Percentiles rank a stretch among this genome's conserved stretches.
phyloP scores from a whole-genome alignment of 2,329 filamentous ascomycete genomes.

The Hypoxylon sp. region DNA sequence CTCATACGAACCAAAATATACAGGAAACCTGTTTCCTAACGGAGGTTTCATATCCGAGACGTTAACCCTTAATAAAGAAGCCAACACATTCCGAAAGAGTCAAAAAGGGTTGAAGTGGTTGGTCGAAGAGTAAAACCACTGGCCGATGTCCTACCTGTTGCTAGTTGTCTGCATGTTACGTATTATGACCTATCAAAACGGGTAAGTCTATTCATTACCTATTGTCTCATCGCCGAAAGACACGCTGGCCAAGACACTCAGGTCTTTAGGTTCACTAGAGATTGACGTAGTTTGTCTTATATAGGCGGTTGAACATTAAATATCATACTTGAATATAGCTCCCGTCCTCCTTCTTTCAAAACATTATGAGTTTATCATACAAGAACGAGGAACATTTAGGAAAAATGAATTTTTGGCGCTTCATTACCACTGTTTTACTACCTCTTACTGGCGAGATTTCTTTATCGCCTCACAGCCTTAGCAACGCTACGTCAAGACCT shows the following conservation, averaged over 20 bases:
- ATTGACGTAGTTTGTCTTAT: not conserved
- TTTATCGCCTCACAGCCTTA: not conserved
- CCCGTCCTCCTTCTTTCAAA: not conserved
- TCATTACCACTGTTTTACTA: not conserved
- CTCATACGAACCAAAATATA: no score
- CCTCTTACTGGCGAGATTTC: not conserved
- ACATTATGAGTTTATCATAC: not conserved
- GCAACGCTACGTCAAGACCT: not conserved
- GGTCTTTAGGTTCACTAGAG: not conserved
- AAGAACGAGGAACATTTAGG: not conserved
- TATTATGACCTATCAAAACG: not conserved
- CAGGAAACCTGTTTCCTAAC: no score
- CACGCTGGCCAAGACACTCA: not conserved
- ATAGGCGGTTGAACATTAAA: not conserved
- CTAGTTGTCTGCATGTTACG: not conserved
- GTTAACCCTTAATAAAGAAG: not conserved
- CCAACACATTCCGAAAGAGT: not conserved
- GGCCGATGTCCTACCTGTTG: not conserved
- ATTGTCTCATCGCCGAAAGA: not conserved
- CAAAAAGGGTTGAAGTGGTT: not conserved
- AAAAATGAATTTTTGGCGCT: constrained; percentile 3
- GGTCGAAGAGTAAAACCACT: not conserved
- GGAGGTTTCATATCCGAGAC: not conserved
- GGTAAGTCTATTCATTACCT: not conserved
- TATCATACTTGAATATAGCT: not conserved